Evolutionary conservation across 331 rosid species (phyloP).

Genomic region (Prunus yedoensis): DNA sequence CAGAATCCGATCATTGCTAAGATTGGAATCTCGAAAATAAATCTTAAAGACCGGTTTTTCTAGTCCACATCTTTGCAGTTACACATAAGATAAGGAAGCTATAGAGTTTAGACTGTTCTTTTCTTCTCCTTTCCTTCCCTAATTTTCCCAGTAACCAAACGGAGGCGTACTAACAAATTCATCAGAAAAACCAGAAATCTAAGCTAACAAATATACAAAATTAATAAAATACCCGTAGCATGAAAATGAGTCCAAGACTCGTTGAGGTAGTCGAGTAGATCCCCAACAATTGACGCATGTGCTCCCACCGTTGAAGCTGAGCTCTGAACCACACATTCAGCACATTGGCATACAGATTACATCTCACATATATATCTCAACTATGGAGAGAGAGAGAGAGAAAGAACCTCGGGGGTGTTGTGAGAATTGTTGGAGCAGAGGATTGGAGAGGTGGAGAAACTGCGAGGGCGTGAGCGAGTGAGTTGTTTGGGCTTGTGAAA

Average conservation of each 20-base stretch:
- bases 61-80: neutral
- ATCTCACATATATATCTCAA: neutral
- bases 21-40: neutral
- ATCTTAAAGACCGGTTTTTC: neutral
- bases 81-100: neutral
- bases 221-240: conserved; percentile 54
- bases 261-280: conserved; percentile 78
- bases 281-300: conserved; percentile 55
- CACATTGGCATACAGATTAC: neutral
- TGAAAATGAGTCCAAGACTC: conserved; percentile 98
- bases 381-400: neutral
- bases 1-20: neutral
- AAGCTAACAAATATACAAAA: neutral
- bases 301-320: conserved; percentile 40
- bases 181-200: neutral
- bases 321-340: conserved; percentile 26
- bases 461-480: conserved; percentile 29
- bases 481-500: conserved; percentile 19
- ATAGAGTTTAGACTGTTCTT: neutral
- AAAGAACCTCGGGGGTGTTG: conserved; percentile 37
- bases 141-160: conserved; percentile 5
- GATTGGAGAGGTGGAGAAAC: conserved; percentile 29
- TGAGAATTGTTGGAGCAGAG: conserved; percentile 52
- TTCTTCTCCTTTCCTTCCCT: neutral
- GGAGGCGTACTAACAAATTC: neutral